Evolutionary conservation across 192 early-diverging fungal genomes (phyloP).

Genomic region (Podila verticillata): DNA sequence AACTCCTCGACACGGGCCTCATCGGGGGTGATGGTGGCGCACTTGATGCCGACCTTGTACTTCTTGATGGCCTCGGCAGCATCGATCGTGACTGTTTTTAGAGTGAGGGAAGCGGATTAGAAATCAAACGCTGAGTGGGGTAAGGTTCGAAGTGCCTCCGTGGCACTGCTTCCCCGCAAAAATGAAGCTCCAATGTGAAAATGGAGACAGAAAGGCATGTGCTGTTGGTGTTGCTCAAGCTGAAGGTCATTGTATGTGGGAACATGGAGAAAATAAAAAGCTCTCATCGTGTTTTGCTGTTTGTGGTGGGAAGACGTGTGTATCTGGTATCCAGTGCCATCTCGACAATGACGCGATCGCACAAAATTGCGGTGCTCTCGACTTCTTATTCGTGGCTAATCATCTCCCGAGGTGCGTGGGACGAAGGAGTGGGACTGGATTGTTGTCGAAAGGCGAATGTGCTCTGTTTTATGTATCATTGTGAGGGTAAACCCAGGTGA

Average conservation of each 20-base stretch:
- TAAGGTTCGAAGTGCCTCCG: neutral
- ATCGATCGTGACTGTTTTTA: conserved; percentile 80
- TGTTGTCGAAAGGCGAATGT: too few relatives aligned
- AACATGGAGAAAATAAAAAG: too few relatives aligned
- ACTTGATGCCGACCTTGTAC: conserved; percentile 99
- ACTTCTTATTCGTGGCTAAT: too few relatives aligned
- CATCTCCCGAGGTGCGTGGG: too few relatives aligned
- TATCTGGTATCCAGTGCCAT: too few relatives aligned
- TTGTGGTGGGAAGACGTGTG: too few relatives aligned
- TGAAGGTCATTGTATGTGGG: conserved; percentile 8
- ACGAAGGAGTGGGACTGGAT: too few relatives aligned
- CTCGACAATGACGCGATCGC: too few relatives aligned
- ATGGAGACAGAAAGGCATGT: conserved; percentile 2
- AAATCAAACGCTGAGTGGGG: neutral
- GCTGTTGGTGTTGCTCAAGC: conserved; percentile 11
- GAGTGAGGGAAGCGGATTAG: neutral
- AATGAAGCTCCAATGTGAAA: neutral
- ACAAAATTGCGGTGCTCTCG: too few relatives aligned
- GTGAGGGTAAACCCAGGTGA: too few relatives aligned
- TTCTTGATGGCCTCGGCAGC: conserved; percentile 94
- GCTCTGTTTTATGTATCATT: too few relatives aligned
- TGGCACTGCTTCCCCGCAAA: conserved; percentile 4
- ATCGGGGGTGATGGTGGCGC: conserved; percentile 98
- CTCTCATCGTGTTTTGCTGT: too few relatives aligned
- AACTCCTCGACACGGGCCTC: conserved; percentile 95